These are phyloP conservation scores for Crithidia thermophila DNA, from an alignment of 208 protist species.

Conservation along the genomic window DNA sequence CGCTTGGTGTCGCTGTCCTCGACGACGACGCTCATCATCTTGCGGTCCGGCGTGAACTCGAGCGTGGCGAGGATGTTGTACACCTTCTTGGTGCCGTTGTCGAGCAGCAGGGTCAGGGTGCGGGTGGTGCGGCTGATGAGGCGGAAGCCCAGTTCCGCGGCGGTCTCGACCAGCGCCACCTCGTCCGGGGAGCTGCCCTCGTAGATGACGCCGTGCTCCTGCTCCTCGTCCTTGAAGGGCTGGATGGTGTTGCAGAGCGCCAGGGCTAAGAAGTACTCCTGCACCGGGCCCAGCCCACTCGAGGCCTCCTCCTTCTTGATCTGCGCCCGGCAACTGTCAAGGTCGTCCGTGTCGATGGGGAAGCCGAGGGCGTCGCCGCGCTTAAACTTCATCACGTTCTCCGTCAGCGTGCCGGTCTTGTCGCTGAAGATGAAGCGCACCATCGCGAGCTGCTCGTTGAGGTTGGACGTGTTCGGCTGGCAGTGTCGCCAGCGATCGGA, in stretches of 20 bases:
- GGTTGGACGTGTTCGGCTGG: conserved; percentile 87
- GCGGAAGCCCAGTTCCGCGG: conserved; percentile 63
- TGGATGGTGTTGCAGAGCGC: conserved; percentile 90
- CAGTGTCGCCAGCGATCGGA: conserved; percentile 67
- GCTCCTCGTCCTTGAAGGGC: conserved; percentile 63
- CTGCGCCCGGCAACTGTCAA: conserved; percentile 21
- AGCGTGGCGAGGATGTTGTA: conserved; percentile 88
- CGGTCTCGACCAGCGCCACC: conserved; percentile 91
- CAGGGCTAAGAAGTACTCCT: conserved; percentile 81
- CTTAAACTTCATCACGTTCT: conserved; percentile 93
- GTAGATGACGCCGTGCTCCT: conserved; percentile 60
- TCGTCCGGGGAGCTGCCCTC: conserved; percentile 94
- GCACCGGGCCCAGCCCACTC: conserved; percentile 27
- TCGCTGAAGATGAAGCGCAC: conserved; percentile 92
- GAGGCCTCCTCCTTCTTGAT: conserved; percentile 33
- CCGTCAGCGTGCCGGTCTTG: conserved; percentile 94
- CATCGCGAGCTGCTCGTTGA: conserved; percentile 93
- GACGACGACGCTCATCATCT: conserved; percentile 94
- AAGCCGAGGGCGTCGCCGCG: conserved; percentile 68
- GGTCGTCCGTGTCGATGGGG: conserved; percentile 53
- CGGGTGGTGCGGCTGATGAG: conserved; percentile 69
- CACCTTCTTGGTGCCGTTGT: conserved; percentile 22
- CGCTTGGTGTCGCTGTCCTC: conserved; percentile 49
- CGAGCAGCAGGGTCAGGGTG: conserved; percentile 44
- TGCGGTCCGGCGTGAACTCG: conserved; percentile 89